Base-by-base conservation (phyloP, 2,329 filamentous ascomycete genomes). In the Daldinia sp. region DNA sequence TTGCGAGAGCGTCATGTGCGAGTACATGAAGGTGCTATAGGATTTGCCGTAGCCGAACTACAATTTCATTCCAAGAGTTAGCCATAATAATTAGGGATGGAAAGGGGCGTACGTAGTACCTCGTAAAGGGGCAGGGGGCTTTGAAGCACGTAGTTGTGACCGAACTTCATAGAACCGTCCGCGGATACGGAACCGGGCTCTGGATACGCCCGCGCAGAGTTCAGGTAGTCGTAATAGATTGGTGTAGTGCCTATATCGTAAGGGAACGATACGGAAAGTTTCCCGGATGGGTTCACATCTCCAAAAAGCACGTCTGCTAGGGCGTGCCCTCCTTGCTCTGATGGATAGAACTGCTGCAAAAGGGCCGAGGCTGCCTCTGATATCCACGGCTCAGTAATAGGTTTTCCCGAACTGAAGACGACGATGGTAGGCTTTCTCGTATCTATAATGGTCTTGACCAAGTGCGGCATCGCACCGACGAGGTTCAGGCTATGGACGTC, bases 341-440 rank as follows among this genome's bases (percentile, higher is more conserved):
- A 88, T 5, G 88, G 88, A 70, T 92, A 93, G 77, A 92, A 92
- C 74, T 92, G 89, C 72, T 92, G 90, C 0, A 92, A 78, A 0
- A 93, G 81, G 0, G 88, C 89, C 0, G 86, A 80, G 0, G 90
- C 87, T 23, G 82, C 81, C 29, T 84, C 80, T 0, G 87, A 87
- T 72, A 92, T 89, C 90, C 90, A 92, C 3, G 87, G 82, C 74
- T 92, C 89, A 0, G 89, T 90, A 60, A 93, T 78, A 2, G 90
- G 90, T 72, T 92, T 93, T 45, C 90, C 90, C 8, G 85, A 88
- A 65, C 83, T 86, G 76, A 86, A 88, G 10, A 91, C 86, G 3
- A 91, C 87, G 30, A 91, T 77, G 1, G 88, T 91, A 2, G 88
- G 88, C 61, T 85, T 87, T 37, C 85, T 87, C 0, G 89, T 90